These are phyloP conservation scores for Cardamine resedifolia DNA, from an alignment of 345 rosid species.

Conservation along the genomic window DNA sequence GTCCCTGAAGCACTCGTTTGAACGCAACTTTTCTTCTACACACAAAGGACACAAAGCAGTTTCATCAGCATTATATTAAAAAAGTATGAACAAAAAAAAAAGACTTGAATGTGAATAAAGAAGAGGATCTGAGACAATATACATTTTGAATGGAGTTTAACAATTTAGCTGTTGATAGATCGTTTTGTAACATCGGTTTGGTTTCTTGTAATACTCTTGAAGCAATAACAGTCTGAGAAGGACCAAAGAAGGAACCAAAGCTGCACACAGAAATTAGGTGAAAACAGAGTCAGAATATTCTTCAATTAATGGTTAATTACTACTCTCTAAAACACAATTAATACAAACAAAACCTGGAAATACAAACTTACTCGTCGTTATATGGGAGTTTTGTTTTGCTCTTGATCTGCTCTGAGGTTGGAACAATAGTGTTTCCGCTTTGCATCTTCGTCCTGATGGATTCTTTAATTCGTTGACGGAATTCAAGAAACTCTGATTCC, in stretches of 20 bases:
- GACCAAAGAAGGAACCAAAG: slow-evolving; percentile 89
- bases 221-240: slow-evolving; percentile 74
- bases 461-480: slow-evolving; percentile 64
- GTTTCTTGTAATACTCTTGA: slow-evolving; percentile 79
- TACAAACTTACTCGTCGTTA: slow-evolving; percentile 56
- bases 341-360: neutral
- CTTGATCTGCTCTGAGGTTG: slow-evolving; percentile 34
- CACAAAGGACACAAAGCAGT: slow-evolving; percentile 6
- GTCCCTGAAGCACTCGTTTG: slow-evolving; percentile 37
- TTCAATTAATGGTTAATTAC: neutral
- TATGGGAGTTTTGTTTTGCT: slow-evolving; percentile 40
- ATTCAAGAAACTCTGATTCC: slow-evolving; percentile 48
- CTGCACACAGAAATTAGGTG: slow-evolving; percentile 37
- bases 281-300: neutral
- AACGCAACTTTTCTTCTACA: slow-evolving; percentile 52
- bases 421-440: slow-evolving; percentile 37
- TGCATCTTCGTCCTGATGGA: slow-evolving; percentile 50
- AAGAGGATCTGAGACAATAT: slow-evolving; percentile 32
- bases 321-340: neutral
- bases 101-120: neutral
- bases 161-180: slow-evolving; percentile 40
- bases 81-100: neutral
- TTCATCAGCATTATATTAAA: neutral
- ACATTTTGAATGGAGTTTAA: slow-evolving; percentile 45
- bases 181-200: slow-evolving; percentile 71